These are phyloP conservation scores for Phylloboletellus chloephorus DNA, from an alignment of 1,284 basidiomycete species.

Conservation along the genomic window DNA sequence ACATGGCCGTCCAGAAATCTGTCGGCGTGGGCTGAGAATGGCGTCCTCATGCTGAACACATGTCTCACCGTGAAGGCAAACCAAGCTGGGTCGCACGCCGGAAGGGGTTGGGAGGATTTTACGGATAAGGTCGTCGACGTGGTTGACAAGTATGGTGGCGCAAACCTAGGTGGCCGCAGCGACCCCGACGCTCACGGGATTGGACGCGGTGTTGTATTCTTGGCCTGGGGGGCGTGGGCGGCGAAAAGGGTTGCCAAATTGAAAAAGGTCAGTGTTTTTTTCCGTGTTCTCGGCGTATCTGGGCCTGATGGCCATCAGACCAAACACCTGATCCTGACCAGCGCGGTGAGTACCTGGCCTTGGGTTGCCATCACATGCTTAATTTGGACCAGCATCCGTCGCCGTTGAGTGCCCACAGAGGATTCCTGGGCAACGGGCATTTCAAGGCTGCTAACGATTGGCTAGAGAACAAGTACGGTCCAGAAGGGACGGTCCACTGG, in stretches of 20 bases:
- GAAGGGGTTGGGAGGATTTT: slow-evolving; percentile 85
- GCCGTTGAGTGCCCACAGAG: slow-evolving; percentile 73
- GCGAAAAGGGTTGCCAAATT: slow-evolving; percentile 80
- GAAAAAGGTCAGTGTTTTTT: slow-evolving; percentile 53
- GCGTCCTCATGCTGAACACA: slow-evolving; percentile 90
- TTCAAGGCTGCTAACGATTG: slow-evolving; percentile 85
- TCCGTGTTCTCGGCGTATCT: slow-evolving; percentile 9
- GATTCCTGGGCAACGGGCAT: slow-evolving; percentile 90
- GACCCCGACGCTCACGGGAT: slow-evolving; percentile 43
- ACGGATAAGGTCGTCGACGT: slow-evolving; percentile 64
- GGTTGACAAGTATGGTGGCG: slow-evolving; percentile 74
- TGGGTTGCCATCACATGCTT: slow-evolving; percentile 16
- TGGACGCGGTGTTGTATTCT: slow-evolving; percentile 75
- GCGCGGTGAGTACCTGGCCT: slow-evolving; percentile 51
- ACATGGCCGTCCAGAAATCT: slow-evolving; percentile 52
- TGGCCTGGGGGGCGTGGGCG: slow-evolving; percentile 89
- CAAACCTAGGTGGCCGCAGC: slow-evolving; percentile 48
- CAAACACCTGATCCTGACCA: slow-evolving; percentile 80
- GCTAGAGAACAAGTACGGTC: slow-evolving; percentile 71
- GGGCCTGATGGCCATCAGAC: slow-evolving; percentile 44
- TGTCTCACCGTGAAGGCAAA: slow-evolving; percentile 80
- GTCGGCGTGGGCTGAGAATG: slow-evolving; percentile 78
- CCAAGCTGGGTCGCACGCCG: slow-evolving; percentile 77
- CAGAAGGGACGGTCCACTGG: slow-evolving; percentile 73
- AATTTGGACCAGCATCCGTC: slow-evolving; percentile 63